phyloP scores from a whole-genome alignment of 2,329 filamentous ascomycete species.

The Exserohilum turcica region DNA sequence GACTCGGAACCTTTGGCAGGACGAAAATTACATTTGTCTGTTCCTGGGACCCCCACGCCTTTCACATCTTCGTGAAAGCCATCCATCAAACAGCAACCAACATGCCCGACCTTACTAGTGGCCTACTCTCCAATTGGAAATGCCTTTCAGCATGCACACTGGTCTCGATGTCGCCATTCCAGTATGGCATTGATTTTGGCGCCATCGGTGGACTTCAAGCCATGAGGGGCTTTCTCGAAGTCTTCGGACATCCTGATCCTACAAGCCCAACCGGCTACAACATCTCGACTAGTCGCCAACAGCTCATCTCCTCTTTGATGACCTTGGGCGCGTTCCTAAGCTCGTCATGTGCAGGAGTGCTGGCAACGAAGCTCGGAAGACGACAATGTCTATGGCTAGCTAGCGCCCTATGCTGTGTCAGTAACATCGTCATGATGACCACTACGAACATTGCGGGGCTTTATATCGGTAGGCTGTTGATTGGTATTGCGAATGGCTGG shows the following conservation, averaged over 20 bases:
- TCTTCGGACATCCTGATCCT: constrained; percentile 42
- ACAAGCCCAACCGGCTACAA: constrained; percentile 51
- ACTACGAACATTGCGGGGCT: constrained; percentile 59
- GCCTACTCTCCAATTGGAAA: constrained; percentile 53
- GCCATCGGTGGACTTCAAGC: constrained; percentile 58
- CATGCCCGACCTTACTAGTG: constrained; percentile 31
- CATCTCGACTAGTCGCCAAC: constrained; percentile 49
- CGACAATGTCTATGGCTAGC: constrained; percentile 54
- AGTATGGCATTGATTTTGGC: constrained; percentile 60
- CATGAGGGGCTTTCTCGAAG: constrained; percentile 56
- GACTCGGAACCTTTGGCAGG: background rate
- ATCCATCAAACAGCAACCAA: constrained; percentile 6
- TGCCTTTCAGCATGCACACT: constrained; percentile 56
- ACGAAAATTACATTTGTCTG: background rate
- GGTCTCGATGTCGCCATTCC: constrained; percentile 57
- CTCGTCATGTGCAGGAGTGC: constrained; percentile 46
- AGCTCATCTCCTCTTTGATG: constrained; percentile 55
- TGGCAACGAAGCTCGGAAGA: constrained; percentile 49
- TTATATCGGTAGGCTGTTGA: constrained; percentile 61
- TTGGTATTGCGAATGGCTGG: constrained; percentile 58
- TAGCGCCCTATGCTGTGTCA: constrained; percentile 54
- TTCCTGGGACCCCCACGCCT: background rate
- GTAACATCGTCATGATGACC: constrained; percentile 60
- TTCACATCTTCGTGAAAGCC: background rate
- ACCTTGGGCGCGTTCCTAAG: constrained; percentile 53